Evolutionary conservation across 129 eudicot species (phyloP).

Genomic region (Arctium lappa): DNA sequence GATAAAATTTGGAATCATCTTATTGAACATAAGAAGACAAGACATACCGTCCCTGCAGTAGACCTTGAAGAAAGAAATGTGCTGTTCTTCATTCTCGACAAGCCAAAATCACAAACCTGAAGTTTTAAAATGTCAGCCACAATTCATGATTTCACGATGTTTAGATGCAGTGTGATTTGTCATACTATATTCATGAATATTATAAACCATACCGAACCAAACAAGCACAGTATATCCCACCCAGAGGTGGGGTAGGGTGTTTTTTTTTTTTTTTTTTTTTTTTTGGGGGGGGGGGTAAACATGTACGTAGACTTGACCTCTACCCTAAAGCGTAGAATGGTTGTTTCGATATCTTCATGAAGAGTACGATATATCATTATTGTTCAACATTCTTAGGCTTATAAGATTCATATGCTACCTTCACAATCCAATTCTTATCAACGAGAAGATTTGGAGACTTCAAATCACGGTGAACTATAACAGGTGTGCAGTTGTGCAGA

Average conservation of each 20-base stretch:
- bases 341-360: too few relatives aligned
- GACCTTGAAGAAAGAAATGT: conserved; percentile 96
- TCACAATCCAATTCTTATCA: conserved; percentile 97
- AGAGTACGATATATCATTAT: background rate
- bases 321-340: background rate
- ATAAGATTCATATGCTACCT: conserved; percentile 46
- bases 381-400: background rate
- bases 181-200: background rate
- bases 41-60: conserved; percentile 92
- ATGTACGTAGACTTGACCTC: background rate
- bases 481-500: conserved; percentile 89
- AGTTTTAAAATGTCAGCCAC: conserved; percentile 16
- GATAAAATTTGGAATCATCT: background rate
- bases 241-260: too few relatives aligned
- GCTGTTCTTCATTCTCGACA: conserved; percentile 91
- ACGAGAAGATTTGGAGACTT: conserved; percentile 97
- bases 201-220: background rate
- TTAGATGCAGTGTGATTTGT: background rate
- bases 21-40: background rate
- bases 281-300: background rate
- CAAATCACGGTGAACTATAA: conserved; percentile 94
- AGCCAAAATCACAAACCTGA: conserved; percentile 97
- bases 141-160: background rate
- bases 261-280: too few relatives aligned
- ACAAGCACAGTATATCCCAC: background rate